phyloP scores from a whole-genome alignment of 495 filamentous ascomycete species.

The Bombardia bombarda region DNA sequence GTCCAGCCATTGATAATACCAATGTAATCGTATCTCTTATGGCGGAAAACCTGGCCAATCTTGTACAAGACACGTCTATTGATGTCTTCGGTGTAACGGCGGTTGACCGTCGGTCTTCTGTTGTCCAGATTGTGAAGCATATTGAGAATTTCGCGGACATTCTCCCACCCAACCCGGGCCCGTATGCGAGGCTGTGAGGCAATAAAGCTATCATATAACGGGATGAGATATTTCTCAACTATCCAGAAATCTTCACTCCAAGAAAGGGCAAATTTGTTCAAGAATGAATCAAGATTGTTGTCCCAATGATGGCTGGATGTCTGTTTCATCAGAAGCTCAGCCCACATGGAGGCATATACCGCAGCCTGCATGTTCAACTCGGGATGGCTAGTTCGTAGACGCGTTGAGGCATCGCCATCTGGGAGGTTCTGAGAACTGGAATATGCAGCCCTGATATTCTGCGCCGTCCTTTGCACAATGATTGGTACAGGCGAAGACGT shows the following conservation, averaged over 20 bases:
- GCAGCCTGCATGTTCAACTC: conserved; percentile 55
- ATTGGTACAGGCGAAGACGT: conserved; percentile 50
- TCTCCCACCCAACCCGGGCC: conserved; percentile 12
- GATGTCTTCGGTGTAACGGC: conserved; percentile 34
- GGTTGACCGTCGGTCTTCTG: conserved; percentile 47
- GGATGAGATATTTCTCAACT: conserved; percentile 55
- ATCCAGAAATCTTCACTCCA: conserved; percentile 62
- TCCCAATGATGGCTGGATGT: conserved; percentile 30
- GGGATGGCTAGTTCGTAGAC: conserved; percentile 27
- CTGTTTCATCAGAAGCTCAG: conserved; percentile 55
- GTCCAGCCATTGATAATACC: conserved; percentile 89
- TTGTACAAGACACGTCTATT: conserved; percentile 49
- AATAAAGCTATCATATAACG: conserved; percentile 42
- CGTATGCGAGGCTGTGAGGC: conserved; percentile 9
- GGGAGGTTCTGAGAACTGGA: conserved; percentile 22
- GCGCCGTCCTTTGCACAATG: conserved; percentile 66
- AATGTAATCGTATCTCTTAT: conserved; percentile 70
- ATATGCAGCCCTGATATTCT: conserved; percentile 61
- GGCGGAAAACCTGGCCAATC: conserved; percentile 78
- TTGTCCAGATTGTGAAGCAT: conserved; percentile 54
- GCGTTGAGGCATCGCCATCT: conserved; percentile 2
- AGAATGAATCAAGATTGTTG: conserved; percentile 48
- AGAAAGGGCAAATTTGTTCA: conserved; percentile 59
- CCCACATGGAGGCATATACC: conserved; percentile 72
- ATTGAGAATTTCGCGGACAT: conserved; percentile 40